Base-by-base conservation (phyloP, 805 yeast genomes). In the Zygosaccharomyces siamensis region DNA sequence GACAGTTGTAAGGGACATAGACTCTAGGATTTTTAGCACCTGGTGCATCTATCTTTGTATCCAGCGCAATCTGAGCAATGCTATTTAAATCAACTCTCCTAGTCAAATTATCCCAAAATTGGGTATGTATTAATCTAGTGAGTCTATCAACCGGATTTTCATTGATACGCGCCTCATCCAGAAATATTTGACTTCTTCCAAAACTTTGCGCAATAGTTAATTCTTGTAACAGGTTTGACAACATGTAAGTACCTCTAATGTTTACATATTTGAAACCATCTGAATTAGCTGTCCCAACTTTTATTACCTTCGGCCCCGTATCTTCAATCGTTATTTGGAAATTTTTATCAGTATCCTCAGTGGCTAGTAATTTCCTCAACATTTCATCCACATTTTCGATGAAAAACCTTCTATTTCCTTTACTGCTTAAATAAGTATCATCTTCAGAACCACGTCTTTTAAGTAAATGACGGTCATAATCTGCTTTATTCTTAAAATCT, bases 71-170 rank as follows among this genome's bases (percentile, higher is more conserved):
- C 20, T 73, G 78, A 8, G 77, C 75, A 43, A 90, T 76, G 51
- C 81, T 79, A 12, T 75, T 69, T 39, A 75, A 75, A 56, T 84
- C 86, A 43, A 89, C 71, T 56, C 77, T 71, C 62, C 97, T 75
- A 1, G 96, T 87, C 51, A 89, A 72, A 46, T 77, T 74, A 51
- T 76, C 79, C 97, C 97, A 89, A 66, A 89, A 89, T 56, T 80
- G 83, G 7, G 83, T 81, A 3, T 81, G 67, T 47, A 89, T 89
- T 52, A 89, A 73, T 53, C 97, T 73, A 32, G 78, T 74, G 64
- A 89, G 74, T 50, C 97, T 74, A 47, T 75, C 76, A 5, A 89
- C 96, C 0, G 97, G 97, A 61, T 88, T 88, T 67, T 89, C 97
- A 62, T 80, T 85, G 49, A 90, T 74, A 52, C 96, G 69, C 7